A percentile compares a stretch with the other conserved stretches of the same genome.
These are phyloP conservation scores for Xylaria bambusicola DNA, from an alignment of 495 filamentous ascomycete genomes.

Conservation along the genomic window DNA sequence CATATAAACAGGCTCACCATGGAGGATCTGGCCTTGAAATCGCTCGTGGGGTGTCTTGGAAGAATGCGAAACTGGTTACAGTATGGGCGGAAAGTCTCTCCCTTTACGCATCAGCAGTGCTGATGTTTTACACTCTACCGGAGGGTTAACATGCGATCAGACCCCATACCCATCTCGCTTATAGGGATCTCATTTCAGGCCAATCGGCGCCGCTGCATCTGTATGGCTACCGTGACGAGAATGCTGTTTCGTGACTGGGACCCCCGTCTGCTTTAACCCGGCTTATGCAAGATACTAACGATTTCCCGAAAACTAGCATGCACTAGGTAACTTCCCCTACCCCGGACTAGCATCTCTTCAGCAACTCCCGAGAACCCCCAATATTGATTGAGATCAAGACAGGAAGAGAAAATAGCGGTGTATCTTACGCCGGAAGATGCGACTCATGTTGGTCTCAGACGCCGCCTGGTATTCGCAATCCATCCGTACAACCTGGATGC, in stretches of 20 bases:
- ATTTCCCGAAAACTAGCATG: slow-evolving; percentile 6
- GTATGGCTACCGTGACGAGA: slow-evolving; percentile 1
- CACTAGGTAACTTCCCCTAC: slow-evolving; percentile 4
- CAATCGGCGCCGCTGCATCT: slow-evolving; percentile 13
- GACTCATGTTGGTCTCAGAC: background rate
- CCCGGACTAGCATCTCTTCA: slow-evolving; percentile 6
- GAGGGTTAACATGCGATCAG: background rate
- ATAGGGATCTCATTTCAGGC: slow-evolving; percentile 11
- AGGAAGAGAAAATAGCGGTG: background rate
- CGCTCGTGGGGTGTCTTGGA: background rate
- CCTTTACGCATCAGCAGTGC: too few relatives aligned
- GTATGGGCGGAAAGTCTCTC: background rate
- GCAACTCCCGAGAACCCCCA: background rate
- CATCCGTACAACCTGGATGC: background rate
- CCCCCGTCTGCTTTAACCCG: slow-evolving; percentile 4
- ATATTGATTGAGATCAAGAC: background rate
- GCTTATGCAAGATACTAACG: slow-evolving; percentile 11
- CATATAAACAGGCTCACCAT: too few relatives aligned
- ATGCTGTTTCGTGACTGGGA: slow-evolving; percentile 5
- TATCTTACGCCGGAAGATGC: background rate
- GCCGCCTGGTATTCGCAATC: slow-evolving; percentile 2
- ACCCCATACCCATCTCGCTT: slow-evolving; percentile 14
- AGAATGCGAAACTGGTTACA: slow-evolving; percentile 1
- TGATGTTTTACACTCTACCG: too few relatives aligned
- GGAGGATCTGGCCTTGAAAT: background rate